A percentile compares a stretch with the other conserved stretches of the same genome.
Evolutionary conservation across 176 grass and related monocot species (phyloP).

Genomic region (Aegilops bicornis): DNA sequence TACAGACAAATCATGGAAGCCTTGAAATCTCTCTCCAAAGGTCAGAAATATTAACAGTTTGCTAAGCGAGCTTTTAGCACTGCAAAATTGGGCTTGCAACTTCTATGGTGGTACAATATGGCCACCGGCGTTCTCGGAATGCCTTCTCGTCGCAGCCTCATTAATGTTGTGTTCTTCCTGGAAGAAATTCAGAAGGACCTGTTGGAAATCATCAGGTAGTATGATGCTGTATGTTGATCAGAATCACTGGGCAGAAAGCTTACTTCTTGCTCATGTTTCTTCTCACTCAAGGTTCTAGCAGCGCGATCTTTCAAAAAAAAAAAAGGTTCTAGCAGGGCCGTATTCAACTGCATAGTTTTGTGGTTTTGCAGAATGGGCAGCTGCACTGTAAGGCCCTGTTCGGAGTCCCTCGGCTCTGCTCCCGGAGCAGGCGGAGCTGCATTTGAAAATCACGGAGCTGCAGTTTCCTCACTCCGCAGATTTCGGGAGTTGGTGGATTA

Average conservation of each 20-base stretch:
- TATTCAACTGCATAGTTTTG: constrained; percentile 63
- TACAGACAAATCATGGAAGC: background rate
- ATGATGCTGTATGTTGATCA: background rate
- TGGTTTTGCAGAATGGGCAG: constrained; percentile 83
- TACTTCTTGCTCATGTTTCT: constrained; percentile 44
- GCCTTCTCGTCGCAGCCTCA: background rate
- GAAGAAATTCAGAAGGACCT: background rate
- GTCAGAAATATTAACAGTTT: background rate
- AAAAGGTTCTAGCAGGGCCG: constrained; percentile 21
- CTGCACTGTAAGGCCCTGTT: constrained; percentile 9
- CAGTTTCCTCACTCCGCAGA: too few relatives aligned
- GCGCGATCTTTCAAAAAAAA: too few relatives aligned
- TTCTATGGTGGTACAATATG: background rate
- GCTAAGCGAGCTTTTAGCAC: background rate
- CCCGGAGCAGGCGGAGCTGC: too few relatives aligned
- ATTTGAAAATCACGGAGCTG: too few relatives aligned
- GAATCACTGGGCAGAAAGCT: constrained; percentile 13
- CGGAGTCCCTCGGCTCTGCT: too few relatives aligned
- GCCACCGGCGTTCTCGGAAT: background rate
- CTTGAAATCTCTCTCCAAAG: background rate
- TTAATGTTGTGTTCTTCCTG: background rate
- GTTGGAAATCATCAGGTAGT: background rate
- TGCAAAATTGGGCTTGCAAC: background rate
- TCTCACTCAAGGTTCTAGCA: constrained; percentile 37
- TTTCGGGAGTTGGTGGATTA: too few relatives aligned